Evolutionary conservation across 202 grass and related monocot genomes (phyloP), one percentile per base, ranked within the genome.

Genomic region (Cymbopogon flexuosus): DNA sequence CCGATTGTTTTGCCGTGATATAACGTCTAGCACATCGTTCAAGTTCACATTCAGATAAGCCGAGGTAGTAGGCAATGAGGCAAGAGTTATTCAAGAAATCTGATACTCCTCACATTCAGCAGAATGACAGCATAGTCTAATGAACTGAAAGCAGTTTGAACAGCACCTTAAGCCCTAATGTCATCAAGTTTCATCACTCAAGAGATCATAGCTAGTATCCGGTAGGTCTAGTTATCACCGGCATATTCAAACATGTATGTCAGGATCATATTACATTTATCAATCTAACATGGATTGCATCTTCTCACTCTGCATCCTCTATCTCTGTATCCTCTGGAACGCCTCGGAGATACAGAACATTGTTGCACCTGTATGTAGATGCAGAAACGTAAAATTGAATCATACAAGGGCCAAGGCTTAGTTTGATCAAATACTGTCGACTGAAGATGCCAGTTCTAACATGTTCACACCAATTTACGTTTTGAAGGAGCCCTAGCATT

Each of bases 241-340:
- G 30, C 46, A 57, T 59, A 78, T 54, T 47, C 10, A 45, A 78
- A 51, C 37, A 78, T 59, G n/a, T 15, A 35, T 16, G 72, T 45
- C 73, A 86, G 22, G 37, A 56, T 22, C 63, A 10, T 41, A 58
- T 36, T 65, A 75, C 77, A 88, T 45, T 21, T 13, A 59, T 70
- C 63, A 63, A 69, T 36, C 78, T 78, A 42, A 6, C 60, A 61
- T 18, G 31, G 60, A 41, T 3, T 31, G 36, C 13, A 35, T 62
- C 62, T 82, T 81, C 73, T 93, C 78, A 92, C 14, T 88, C 86
- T 0, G 94, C 94, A 86, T 97, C 92, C 69, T 91, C 92, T 54
- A 97, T 97, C 62, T 97, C 94, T 2, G 89, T 69, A 70, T 97
- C 94, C 88, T 97, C 92, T 3, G 94, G 92, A 70, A 94, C 90